A percentile compares a stretch with the other conserved stretches of the same genome.
Evolutionary conservation across 108 stramenopile species (phyloP).

Genomic region (Nitzschia sp.): DNA sequence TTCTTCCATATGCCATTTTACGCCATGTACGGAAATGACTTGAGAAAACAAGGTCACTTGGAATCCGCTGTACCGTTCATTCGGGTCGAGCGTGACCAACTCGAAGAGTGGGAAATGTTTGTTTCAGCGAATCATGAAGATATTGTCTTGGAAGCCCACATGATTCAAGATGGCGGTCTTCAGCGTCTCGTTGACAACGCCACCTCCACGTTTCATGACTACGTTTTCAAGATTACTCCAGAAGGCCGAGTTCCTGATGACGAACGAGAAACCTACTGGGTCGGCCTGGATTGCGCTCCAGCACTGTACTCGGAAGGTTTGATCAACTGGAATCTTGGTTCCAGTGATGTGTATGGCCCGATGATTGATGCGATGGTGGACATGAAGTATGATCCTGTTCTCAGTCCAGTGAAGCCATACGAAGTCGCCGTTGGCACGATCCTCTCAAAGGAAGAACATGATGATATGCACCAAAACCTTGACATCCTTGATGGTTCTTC

Average conservation of each 20-base stretch:
- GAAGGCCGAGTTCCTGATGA: neutral
- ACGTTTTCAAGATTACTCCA: neutral
- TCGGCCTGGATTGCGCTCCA: neutral
- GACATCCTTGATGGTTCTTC: neutral
- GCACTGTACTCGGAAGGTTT: neutral
- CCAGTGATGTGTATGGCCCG: neutral
- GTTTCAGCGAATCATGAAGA: neutral
- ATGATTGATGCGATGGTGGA: conserved; percentile 1
- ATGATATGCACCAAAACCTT: conserved; percentile 4
- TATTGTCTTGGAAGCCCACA: neutral
- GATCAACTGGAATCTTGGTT: conserved; percentile 13
- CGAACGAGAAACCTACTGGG: neutral
- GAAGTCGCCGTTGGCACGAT: neutral
- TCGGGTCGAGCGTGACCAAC: neutral
- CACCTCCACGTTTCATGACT: neutral
- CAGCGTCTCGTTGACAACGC: neutral
- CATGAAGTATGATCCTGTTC: neutral
- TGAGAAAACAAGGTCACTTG: neutral
- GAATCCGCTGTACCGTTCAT: neutral
- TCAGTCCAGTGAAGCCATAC: neutral
- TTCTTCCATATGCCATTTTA: neutral
- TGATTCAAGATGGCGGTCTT: conserved; percentile 11
- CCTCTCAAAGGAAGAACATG: conserved; percentile 12
- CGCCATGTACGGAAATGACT: neutral
- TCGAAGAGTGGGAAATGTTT: neutral